Conservation (phyloP, 139 green algal genomes). For the Gonium pectorale region DNA sequence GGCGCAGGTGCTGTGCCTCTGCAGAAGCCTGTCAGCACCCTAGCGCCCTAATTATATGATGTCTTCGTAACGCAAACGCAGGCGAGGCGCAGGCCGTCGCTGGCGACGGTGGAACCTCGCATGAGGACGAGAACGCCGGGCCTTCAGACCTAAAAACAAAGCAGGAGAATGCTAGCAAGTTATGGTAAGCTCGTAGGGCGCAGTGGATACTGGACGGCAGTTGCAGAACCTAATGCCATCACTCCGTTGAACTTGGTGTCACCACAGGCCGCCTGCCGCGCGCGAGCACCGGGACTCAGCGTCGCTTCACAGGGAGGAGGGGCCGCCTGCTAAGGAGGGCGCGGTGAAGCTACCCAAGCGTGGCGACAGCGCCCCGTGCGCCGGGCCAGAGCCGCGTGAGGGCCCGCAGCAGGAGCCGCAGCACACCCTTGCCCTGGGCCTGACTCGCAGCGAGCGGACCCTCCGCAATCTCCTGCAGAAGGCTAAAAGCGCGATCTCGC, state of each 20-base stretch:
- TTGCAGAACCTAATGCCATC: neutral
- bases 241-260: neutral
- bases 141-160: neutral
- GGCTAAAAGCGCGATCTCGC: constrained; percentile 4
- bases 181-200: too few relatives aligned
- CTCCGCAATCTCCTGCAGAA: constrained; percentile 28
- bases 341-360: neutral
- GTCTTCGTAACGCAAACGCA: neutral
- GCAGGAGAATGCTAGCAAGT: too few relatives aligned
- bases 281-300: neutral
- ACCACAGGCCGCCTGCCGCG: neutral
- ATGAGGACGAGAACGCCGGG: neutral
- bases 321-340: neutral
- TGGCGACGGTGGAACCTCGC: neutral
- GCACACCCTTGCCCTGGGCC: neutral
- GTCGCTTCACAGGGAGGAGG: neutral
- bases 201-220: too few relatives aligned
- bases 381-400: neutral
- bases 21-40: neutral
- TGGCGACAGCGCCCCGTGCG: too few relatives aligned
- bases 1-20: neutral
- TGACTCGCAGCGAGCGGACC: constrained; percentile 29
- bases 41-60: neutral
- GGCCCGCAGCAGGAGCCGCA: neutral
- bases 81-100: neutral